These are phyloP conservation scores for Metschnikowia cubensis DNA, from an alignment of 805 yeast genomes.

Conservation along the genomic window DNA sequence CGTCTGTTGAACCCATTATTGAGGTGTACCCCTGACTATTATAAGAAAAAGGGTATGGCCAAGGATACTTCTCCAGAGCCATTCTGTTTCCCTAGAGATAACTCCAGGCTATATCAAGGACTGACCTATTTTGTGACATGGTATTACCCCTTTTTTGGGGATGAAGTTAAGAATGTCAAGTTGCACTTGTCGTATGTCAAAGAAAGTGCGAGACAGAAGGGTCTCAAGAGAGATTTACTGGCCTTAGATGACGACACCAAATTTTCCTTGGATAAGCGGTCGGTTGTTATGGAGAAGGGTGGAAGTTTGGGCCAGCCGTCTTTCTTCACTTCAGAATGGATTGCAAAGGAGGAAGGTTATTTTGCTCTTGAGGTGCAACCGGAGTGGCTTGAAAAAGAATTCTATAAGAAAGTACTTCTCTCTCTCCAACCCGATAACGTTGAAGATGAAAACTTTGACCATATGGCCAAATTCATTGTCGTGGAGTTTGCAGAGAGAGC, in stretches of 20 bases:
- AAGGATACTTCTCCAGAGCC: constrained; percentile 61
- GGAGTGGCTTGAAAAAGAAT: constrained; percentile 57
- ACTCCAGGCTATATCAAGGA: constrained; percentile 52
- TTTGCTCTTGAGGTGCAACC: constrained; percentile 57
- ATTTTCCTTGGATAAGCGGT: constrained; percentile 20
- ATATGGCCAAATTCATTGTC: constrained; percentile 40
- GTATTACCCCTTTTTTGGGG: constrained; percentile 63
- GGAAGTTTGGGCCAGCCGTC: constrained; percentile 35
- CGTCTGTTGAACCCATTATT: constrained; percentile 70
- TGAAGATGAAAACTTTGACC: constrained; percentile 63
- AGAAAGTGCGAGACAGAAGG: constrained; percentile 53
- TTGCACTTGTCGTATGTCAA: constrained; percentile 64
- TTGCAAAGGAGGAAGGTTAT: constrained; percentile 55
- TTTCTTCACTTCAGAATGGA: constrained; percentile 72
- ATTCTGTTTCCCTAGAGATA: constrained; percentile 79
- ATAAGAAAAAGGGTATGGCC: constrained; percentile 59
- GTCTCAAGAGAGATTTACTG: constrained; percentile 44
- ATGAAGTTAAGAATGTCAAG: constrained; percentile 56
- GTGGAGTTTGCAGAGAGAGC: constrained; percentile 51
- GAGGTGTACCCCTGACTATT: constrained; percentile 80
- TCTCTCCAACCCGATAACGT: constrained; percentile 71
- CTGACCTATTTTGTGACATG: constrained; percentile 74
- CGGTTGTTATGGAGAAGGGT: constrained; percentile 36
- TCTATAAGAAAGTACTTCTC: constrained; percentile 54
- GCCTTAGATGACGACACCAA: constrained; percentile 10